Evolutionary conservation across 352 stramenopile species (phyloP).

Genomic region (Globisporangium alternatum): DNA sequence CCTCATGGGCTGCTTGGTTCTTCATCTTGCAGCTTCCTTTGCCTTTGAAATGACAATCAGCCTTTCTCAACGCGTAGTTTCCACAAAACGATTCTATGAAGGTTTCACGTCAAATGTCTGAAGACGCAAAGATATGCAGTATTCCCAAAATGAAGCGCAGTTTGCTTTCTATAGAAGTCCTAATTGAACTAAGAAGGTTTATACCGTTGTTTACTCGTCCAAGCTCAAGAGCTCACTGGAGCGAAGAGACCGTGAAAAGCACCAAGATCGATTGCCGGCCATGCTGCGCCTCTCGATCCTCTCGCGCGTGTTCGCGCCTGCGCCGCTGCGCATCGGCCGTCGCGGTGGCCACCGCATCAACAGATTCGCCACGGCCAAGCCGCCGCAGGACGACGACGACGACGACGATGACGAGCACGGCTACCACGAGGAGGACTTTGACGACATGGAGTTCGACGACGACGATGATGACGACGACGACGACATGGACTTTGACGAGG

Average conservation of each 20-base stretch:
- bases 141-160: too few relatives aligned
- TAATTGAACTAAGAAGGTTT: not conserved
- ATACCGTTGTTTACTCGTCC: not conserved
- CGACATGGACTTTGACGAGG: constrained; percentile 22
- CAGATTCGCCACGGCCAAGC: constrained; percentile 13
- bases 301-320: constrained; percentile 41
- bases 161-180: not conserved
- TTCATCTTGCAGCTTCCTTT: too few relatives aligned
- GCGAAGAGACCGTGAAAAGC: constrained; percentile 4
- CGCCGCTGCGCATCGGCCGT: constrained; percentile 35
- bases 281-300: constrained; percentile 65
- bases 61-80: too few relatives aligned
- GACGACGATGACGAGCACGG: constrained; percentile 38
- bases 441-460: constrained; percentile 39
- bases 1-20: too few relatives aligned
- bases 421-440: constrained; percentile 43
- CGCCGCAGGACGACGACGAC: constrained; percentile 12
- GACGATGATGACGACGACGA: constrained; percentile 41
- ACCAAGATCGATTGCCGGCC: not conserved
- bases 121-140: too few relatives aligned
- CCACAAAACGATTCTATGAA: too few relatives aligned
- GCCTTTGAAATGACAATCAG: too few relatives aligned
- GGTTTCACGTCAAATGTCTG: too few relatives aligned
- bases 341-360: constrained; percentile 20
- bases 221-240: constrained; percentile 8